Evolutionary conservation across 139 green algal genomes (phyloP), one percentile per base, ranked within the genome.

Genomic region (Asterochloris sp.): DNA sequence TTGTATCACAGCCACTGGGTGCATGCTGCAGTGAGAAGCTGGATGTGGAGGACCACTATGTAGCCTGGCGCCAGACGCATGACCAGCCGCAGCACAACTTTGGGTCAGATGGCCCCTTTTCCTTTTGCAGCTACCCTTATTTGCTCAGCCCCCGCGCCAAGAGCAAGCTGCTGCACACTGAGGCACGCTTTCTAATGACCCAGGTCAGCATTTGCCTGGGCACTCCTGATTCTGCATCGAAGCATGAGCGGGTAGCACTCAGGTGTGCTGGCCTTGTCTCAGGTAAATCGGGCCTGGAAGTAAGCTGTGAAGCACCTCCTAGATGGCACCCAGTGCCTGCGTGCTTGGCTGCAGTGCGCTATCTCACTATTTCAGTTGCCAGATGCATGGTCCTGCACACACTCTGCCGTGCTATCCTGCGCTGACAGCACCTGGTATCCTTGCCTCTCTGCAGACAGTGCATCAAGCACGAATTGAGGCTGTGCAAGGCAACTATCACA

Each of bases 71-170:
- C 14, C 93, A 97, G 88, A 91, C 84, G 26, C 85, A 84, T 28
- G 89, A 92, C 80, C 84, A 85, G 83, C 87, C 89, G 21, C 79
- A 87, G 73, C 88, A 91, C 64, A 61, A 78, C 71, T 66, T 71
- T 47, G 80, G 79, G n/a, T 47, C 76, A 26, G 93, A 96, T 74
- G 91, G 91, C 38, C 94, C 93, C 80, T 97, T 98, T 86, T 94
- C 88, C 78, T 97, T 98, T 84, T 98, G 94, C 90, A 92, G 83
- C 85, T 98, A 95, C 90, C 92, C 95, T 71, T 98, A 98, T 88
- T 88, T 98, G 82, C 92, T 98, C 71, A 93, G 96, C 85, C 88
- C 93, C 0, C 83, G 91, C 38, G 95, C 95, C 78, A 98, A 98
- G 89, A 91, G 79, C 88, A 95, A 96, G 85, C 89, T 98, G 83